phyloP scores from a whole-genome alignment of 1,284 basidiomycete genomes.

The Ceratobasidium sp. region DNA sequence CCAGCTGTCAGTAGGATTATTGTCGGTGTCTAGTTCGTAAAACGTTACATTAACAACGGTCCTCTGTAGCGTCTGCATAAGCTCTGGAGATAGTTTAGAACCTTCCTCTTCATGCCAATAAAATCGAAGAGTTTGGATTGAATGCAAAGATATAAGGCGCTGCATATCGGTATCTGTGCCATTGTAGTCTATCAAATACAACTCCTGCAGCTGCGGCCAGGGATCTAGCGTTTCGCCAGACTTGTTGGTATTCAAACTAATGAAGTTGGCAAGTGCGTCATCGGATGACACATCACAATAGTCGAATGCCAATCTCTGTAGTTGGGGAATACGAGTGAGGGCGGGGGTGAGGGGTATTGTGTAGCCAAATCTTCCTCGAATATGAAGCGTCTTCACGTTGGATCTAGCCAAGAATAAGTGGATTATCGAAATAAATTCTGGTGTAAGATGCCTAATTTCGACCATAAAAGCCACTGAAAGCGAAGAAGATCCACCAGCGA shows the following conservation, averaged over 20 bases:
- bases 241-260: neutral
- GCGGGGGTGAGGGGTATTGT: neutral
- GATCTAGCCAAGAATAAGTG: neutral
- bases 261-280: neutral
- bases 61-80: neutral
- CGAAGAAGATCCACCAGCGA: neutral
- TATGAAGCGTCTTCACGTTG: neutral
- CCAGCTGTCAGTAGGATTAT: neutral
- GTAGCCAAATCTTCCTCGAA: neutral
- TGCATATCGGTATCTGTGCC: neutral
- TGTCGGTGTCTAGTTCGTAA: neutral
- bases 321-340: neutral
- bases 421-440: neutral
- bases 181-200: neutral
- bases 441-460: neutral
- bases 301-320: neutral
- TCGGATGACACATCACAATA: neutral
- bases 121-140: neutral
- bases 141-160: neutral
- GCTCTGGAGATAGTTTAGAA: neutral
- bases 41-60: neutral
- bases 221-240: neutral
- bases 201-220: neutral
- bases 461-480: neutral
- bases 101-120: neutral